Evolutionary conservation across 331 rosid species (phyloP), one percentile per base, ranked within the genome.

Genomic region (Rosa hybrid): DNA sequence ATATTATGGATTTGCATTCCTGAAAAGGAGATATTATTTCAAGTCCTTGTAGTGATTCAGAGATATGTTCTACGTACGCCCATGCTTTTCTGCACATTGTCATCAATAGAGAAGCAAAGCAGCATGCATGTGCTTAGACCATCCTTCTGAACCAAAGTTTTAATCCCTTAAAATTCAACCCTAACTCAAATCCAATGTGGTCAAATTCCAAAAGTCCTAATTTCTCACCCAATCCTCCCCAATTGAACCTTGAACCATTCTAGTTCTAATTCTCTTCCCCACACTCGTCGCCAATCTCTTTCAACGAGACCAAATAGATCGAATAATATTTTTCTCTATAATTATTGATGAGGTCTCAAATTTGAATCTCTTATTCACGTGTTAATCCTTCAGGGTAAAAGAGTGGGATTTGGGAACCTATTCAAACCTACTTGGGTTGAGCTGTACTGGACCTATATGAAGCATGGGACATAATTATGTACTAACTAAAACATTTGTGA

Each of bases 41-140:
- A 44, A 23, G 51, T 13, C 27, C 27, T 12, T 27, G 12, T 27
- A 62, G 45, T 41, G 60, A 62, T 76, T 76, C 72, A 76, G 72
- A 76, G 59, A 62, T 16, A 76, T 62, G n/a, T 45, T 62, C 60
- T 27, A 11, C 17, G 79, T 57, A 75, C 72, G 9, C 53, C 53
- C 38, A 44, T 20, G 77, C 50, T 53, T 67, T 34, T 53, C 77
- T 53, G 77, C 77, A 27, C n/a, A 13, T 9, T 63, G 48, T 76
- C 72, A 76, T 76, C 80, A 27, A 30, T 16, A 23, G 18, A 76
- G 14, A 63, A 21, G 72, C 44, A 63, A 62, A 23, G 72, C 57
- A 63, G 62, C 8, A 25, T 10, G 59, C 79, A 62, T 18, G n/a
- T 62, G 17, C 70, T 2, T 72, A 48, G 25, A 27, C 45, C 78